Percentiles rank a stretch among this genome's conserved stretches.
Conservation (phyloP, 2,329 filamentous ascomycete species). For the Blumeria hordei region DNA sequence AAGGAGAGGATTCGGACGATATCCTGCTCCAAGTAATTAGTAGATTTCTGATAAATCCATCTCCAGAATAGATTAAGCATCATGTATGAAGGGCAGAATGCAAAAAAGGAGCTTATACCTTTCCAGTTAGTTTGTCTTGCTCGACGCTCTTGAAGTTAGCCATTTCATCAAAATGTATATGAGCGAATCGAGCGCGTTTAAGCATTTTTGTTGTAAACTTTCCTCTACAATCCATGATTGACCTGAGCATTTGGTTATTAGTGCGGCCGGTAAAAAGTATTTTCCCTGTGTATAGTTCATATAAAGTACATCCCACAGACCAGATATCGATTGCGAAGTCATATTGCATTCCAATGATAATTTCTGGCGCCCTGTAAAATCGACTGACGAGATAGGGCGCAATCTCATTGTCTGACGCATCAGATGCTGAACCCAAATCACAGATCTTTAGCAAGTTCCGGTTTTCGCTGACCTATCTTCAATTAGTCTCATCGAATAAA, state of each 20-base stretch:
- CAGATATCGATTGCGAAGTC: slow-evolving; percentile 91
- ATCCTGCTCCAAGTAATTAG: slow-evolving; percentile 23
- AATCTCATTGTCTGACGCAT: slow-evolving; percentile 72
- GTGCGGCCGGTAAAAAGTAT: slow-evolving; percentile 86
- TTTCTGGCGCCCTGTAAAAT: slow-evolving; percentile 91
- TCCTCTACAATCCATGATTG: slow-evolving; percentile 88
- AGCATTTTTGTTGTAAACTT: slow-evolving; percentile 78
- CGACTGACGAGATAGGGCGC: slow-evolving; percentile 90
- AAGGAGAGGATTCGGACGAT: slow-evolving; percentile 41
- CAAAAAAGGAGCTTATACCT: slow-evolving; percentile 24
- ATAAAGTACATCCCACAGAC: slow-evolving; percentile 92
- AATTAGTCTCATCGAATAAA: slow-evolving; percentile 4
- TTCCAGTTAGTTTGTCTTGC: slow-evolving; percentile 65
- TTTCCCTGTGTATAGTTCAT: slow-evolving; percentile 91
- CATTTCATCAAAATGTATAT: slow-evolving; percentile 62
- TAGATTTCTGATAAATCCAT: not conserved
- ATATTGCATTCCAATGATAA: slow-evolving; percentile 90
- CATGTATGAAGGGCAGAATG: no score
- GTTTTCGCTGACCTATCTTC: slow-evolving; percentile 42
- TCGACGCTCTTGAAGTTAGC: slow-evolving; percentile 70
- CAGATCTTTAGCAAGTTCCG: slow-evolving; percentile 80
- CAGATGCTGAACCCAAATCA: slow-evolving; percentile 87
- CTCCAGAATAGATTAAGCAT: no score
- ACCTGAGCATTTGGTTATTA: slow-evolving; percentile 95
- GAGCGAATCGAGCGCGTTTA: slow-evolving; percentile 53